Base-by-base conservation (phyloP, 164 flowering plant genomes). In the Cinnamomum chago region DNA sequence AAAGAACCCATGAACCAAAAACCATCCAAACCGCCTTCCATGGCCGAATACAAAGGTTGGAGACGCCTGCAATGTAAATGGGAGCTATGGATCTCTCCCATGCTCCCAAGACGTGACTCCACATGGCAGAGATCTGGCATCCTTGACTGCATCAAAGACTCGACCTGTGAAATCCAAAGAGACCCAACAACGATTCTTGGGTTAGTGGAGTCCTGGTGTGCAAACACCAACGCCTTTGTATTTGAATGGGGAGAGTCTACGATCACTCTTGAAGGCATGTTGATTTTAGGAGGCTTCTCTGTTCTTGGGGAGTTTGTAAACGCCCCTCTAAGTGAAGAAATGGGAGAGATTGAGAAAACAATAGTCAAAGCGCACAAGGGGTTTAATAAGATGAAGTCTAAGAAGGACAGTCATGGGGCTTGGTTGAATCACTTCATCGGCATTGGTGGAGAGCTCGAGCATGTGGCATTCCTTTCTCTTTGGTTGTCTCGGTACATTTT, bases 231-330 rank as follows among this genome's bases (percentile, higher is more conserved):
- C 27, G 68, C 81, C 0, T 86, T 86, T 35, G 51, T 84, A 3
- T 81, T 86, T 67, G 81, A 79, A 9, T 86, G 89, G 85, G 88
- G 88, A 4, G 84, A 84, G 40, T 78, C 81, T 0, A 81, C 83
- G 0, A 55, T 84, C 1, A 83, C 85, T 0, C 50, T 84, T 1
- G 86, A 83, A 52, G 85, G 85, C 73, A 13, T 79, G 60, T 60
- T 82, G 47, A 70, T 86, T 58, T 70, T 86, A 9, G 82, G 86
- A 1, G 83, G 83, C 0, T 82, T 58, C 50, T 68, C 82, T 25
- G 78, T 81, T 76, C 60, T 79, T 20, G 84, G 86, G 40, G 78
- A 68, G 23, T 72, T 77, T 20, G 79, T 76, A 20, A 75, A 58
- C 1, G 51, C 5, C n/a, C 67, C 68, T 70, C 50, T 23, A 20